phyloP scores from a whole-genome alignment of 148 eudicot genomes.

The Rhododendron griersonianum region DNA sequence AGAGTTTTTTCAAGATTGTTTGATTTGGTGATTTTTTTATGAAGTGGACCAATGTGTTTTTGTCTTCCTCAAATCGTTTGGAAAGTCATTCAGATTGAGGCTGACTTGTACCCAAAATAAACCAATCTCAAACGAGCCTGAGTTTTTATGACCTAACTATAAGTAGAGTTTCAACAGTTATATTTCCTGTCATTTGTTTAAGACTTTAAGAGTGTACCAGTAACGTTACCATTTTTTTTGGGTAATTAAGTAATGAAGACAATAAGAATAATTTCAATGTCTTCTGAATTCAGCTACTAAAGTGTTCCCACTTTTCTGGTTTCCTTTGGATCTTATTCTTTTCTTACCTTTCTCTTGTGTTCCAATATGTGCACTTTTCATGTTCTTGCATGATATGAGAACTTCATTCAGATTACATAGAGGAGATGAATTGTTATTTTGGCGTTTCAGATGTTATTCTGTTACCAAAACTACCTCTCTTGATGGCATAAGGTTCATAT shows the following conservation, averaged over 20 bases:
- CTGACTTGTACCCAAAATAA: background rate
- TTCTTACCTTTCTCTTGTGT: background rate
- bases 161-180: background rate
- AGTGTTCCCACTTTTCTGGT: background rate
- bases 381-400: background rate
- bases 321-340: background rate
- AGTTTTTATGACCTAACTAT: background rate
- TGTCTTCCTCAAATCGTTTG: background rate
- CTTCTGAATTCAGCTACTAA: background rate
- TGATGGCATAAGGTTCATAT: background rate
- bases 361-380: background rate
- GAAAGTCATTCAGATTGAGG: background rate
- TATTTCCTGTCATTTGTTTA: too few species aligned
- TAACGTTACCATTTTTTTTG: too few species aligned
- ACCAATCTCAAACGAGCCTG: background rate
- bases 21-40: background rate
- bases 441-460: background rate
- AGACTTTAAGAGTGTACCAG: too few species aligned
- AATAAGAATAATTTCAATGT: background rate
- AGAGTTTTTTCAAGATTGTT: background rate
- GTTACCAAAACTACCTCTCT: background rate
- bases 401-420: background rate
- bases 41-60: background rate
- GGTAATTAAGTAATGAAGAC: background rate
- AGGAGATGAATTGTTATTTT: background rate